phyloP scores from a whole-genome alignment of 2,329 filamentous ascomycete species.

The Hymenoscyphus albidus region DNA sequence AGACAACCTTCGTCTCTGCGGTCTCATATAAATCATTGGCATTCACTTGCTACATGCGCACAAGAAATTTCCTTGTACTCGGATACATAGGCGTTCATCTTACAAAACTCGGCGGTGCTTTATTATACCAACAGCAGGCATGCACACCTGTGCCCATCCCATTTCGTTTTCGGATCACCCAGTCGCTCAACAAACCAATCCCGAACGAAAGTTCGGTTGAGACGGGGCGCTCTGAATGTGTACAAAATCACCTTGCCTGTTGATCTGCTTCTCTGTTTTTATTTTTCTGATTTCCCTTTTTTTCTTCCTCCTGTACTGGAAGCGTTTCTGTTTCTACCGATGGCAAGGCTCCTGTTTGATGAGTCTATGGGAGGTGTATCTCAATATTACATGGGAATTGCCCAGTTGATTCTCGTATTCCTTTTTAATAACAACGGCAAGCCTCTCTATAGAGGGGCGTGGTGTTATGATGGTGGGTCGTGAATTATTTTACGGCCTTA shows the following conservation, averaged over 20 bases:
- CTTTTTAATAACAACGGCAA: conserved; percentile 26
- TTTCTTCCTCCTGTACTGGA: conserved; percentile 10
- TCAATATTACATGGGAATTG: conserved; percentile 7
- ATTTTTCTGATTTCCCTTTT: conserved; percentile 20
- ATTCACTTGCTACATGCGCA: conserved; percentile 16
- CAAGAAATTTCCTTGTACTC: conserved; percentile 25
- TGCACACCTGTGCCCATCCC: conserved; percentile 20
- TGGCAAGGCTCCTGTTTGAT: conserved; percentile 7
- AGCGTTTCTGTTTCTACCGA: background rate
- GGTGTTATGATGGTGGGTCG: conserved; percentile 10
- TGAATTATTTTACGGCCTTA: background rate
- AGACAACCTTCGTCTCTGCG: conserved; percentile 95
- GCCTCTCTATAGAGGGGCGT: conserved; percentile 1
- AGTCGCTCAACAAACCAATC: conserved; percentile 3
- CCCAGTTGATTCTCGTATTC: conserved; percentile 14
- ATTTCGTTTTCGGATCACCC: conserved; percentile 20
- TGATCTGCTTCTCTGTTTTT: conserved; percentile 29
- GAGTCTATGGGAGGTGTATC: conserved; percentile 8
- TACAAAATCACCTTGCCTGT: conserved; percentile 20
- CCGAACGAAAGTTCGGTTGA: conserved; percentile 3
- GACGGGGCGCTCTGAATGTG: background rate
- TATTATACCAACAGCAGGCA: conserved; percentile 33
- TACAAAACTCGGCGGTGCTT: conserved; percentile 31
- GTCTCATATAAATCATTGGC: conserved; percentile 68
- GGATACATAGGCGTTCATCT: conserved; percentile 33